A percentile compares a stretch with the other conserved stretches of the same genome.
Evolutionary conservation across 352 stramenopile genomes (phyloP).

Genomic region (Pythium phragmitis): DNA sequence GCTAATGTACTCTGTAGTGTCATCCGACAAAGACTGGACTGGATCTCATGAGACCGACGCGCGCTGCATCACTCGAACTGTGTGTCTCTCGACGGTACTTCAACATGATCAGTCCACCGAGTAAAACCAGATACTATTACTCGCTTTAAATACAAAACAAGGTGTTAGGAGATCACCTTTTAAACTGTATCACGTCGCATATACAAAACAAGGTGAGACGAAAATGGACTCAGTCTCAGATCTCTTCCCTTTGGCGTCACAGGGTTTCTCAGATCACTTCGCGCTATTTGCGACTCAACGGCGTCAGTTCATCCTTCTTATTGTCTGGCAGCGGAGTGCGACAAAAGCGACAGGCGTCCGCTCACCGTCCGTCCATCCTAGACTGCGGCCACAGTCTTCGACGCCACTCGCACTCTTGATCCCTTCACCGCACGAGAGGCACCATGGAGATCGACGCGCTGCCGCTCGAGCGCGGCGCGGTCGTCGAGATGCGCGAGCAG

Average conservation of each 20-base stretch:
- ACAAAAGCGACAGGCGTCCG: background rate
- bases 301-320: slow-evolving; percentile 5
- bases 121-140: background rate
- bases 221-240: background rate
- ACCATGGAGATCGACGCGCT: slow-evolving; percentile 29
- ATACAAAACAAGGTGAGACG: background rate
- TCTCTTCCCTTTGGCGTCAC: background rate
- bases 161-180: background rate
- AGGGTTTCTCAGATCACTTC: background rate
- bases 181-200: background rate
- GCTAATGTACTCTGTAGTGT: no score
- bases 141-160: background rate
- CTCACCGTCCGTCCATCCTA: background rate
- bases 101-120: background rate
- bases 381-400: background rate
- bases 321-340: background rate
- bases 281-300: background rate
- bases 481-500: slow-evolving; percentile 40
- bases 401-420: background rate
- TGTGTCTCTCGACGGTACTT: slow-evolving; percentile 1
- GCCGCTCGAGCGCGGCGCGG: slow-evolving; percentile 33
- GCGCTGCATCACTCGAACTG: no score
- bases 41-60: no score
- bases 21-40: no score
- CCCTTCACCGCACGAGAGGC: background rate